Evolutionary conservation across 2,329 filamentous ascomycete genomes (phyloP).

Genomic region (Pezicula radicicola): DNA sequence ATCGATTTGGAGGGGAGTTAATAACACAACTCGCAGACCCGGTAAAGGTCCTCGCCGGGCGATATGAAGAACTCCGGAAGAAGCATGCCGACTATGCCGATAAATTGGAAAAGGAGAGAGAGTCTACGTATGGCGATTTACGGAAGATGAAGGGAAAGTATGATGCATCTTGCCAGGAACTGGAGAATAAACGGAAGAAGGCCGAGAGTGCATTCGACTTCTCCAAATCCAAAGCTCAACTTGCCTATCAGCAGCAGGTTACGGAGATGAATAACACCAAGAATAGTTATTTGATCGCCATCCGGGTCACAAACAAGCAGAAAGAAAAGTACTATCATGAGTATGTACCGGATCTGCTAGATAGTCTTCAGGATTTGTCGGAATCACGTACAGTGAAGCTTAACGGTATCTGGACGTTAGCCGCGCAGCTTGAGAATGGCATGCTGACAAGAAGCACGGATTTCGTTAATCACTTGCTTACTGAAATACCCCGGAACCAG

Average conservation of each 20-base stretch:
- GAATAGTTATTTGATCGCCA: slow-evolving; percentile 94
- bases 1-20: slow-evolving; percentile 76
- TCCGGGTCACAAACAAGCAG: slow-evolving; percentile 96
- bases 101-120: slow-evolving; percentile 87
- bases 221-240: slow-evolving; percentile 83
- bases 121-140: slow-evolving; percentile 77
- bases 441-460: slow-evolving; percentile 72
- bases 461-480: slow-evolving; percentile 68
- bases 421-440: slow-evolving; percentile 75
- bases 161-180: slow-evolving; percentile 87
- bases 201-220: slow-evolving; percentile 87
- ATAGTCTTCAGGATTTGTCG: slow-evolving; percentile 89
- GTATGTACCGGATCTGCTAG: slow-evolving; percentile 89
- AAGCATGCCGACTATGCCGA: slow-evolving; percentile 84
- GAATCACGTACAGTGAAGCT: slow-evolving; percentile 83
- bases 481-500: slow-evolving; percentile 83
- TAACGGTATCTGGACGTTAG: slow-evolving; percentile 82
- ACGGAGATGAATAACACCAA: slow-evolving; percentile 97
- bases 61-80: slow-evolving; percentile 91
- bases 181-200: slow-evolving; percentile 93
- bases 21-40: slow-evolving; percentile 82
- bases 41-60: slow-evolving; percentile 67
- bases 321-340: slow-evolving; percentile 98
- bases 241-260: slow-evolving; percentile 87
- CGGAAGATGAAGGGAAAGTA: slow-evolving; percentile 93